Percentiles rank a stretch among this genome's conserved stretches.
Conservation (phyloP, 2,329 filamentous ascomycete genomes). For the Diaporthe amygdali region DNA sequence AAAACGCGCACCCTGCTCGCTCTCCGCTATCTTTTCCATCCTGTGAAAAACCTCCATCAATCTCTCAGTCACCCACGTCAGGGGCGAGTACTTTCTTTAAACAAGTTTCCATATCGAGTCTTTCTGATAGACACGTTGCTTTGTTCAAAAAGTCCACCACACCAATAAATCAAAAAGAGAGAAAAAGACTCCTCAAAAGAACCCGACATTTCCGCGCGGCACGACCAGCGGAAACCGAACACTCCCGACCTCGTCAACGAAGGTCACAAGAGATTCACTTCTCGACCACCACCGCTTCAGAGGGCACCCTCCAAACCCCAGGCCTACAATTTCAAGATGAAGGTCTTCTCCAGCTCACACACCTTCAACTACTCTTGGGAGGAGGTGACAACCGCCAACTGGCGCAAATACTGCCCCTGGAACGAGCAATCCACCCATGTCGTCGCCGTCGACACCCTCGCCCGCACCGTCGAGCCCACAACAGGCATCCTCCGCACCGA, state of each 20-base stretch:
- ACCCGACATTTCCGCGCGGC: not conserved
- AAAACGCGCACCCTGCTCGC: constrained; percentile 16
- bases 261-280: not conserved
- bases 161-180: not conserved
- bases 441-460: constrained; percentile 91
- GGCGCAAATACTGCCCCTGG: constrained; percentile 98
- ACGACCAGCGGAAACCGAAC: not conserved
- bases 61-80: not conserved
- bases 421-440: constrained; percentile 99
- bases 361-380: constrained; percentile 99
- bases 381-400: constrained; percentile 96
- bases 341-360: constrained; percentile 85
- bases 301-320: not conserved
- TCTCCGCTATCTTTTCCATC: constrained; percentile 1
- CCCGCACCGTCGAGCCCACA: constrained; percentile 63
- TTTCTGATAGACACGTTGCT: not conserved
- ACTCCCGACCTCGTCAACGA: not conserved
- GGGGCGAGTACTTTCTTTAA: constrained; percentile 22
- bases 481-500: constrained; percentile 68
- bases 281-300: not conserved
- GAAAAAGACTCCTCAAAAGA: not conserved
- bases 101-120: not conserved
- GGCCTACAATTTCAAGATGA: constrained; percentile 6
- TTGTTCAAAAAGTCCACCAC: not conserved
- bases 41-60: constrained; percentile 3